phyloP scores from a whole-genome alignment of 2,329 filamentous ascomycete species.

The Biscogniauxia mediterranea region DNA sequence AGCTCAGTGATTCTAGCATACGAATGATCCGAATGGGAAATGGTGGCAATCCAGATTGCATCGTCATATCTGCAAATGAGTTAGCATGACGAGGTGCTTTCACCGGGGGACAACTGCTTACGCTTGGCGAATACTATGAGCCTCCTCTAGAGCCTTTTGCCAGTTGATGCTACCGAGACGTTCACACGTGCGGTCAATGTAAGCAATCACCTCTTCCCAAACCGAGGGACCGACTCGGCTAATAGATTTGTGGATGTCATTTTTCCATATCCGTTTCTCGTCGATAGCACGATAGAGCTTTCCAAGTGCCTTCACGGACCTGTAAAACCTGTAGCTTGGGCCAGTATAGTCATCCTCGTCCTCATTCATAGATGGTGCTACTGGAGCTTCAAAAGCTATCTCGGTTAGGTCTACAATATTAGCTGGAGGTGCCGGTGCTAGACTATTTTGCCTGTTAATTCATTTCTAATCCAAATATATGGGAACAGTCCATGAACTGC shows the following conservation, averaged over 20 bases:
- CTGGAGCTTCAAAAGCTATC: slow-evolving; percentile 38
- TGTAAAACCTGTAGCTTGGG: slow-evolving; percentile 57
- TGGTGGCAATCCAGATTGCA: slow-evolving; percentile 39
- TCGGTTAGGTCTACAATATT: slow-evolving; percentile 45
- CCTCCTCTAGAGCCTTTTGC: slow-evolving; percentile 36
- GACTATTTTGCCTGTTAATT: slow-evolving; percentile 27
- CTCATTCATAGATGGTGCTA: slow-evolving; percentile 34
- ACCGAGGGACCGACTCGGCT: slow-evolving; percentile 34
- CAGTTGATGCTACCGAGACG: slow-evolving; percentile 35
- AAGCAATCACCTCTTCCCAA: slow-evolving; percentile 42
- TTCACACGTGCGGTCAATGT: slow-evolving; percentile 29
- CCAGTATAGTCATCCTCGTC: slow-evolving; percentile 48
- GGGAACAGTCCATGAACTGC: background rate
- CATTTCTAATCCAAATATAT: slow-evolving; percentile 3
- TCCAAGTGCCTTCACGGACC: slow-evolving; percentile 67
- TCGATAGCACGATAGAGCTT: slow-evolving; percentile 70
- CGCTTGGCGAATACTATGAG: slow-evolving; percentile 45
- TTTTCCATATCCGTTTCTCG: slow-evolving; percentile 63
- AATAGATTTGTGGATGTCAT: slow-evolving; percentile 41
- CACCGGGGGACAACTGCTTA: slow-evolving; percentile 31
- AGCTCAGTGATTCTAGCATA: slow-evolving; percentile 45
- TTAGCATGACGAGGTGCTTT: background rate
- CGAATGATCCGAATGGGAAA: slow-evolving; percentile 45
- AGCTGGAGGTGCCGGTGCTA: slow-evolving; percentile 46
- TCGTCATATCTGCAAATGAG: slow-evolving; percentile 44